Base-by-base conservation (phyloP, 805 yeast species). In the Metschnikowia continentalis region DNA sequence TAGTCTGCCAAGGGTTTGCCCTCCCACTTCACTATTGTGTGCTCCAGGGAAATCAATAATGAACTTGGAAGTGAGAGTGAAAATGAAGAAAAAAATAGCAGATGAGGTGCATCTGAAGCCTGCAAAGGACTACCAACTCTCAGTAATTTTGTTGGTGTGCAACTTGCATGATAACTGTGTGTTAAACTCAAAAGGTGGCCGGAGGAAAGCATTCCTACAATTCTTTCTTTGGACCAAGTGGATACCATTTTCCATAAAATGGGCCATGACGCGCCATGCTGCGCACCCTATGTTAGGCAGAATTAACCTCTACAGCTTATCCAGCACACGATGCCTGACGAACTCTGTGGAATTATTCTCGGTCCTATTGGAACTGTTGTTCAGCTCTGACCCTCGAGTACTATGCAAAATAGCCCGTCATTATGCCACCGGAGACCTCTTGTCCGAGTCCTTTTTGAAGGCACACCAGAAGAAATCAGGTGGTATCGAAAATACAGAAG, bases 221-320 rank as follows among this genome's bases (percentile, higher is more conserved):
- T 88, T 15, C 68, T 94, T 37, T 75, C 84, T 11, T 74, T 88
- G 51, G 80, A 77, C 51, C 98, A 94, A 61, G 90, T 92, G 19
- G 96, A 92, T 60, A 94, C 99, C 0, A 71, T 94, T 17, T 92
- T 94, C 72, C 99, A 94, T 68, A 99, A 94, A 68, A 90, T 94
- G 96, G 99, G 99, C 0, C 99, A 94, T 68, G 98, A 98, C 1
- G 87, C n/a, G n/a, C n/a, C n/a, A n/a, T n/a, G n/a, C n/a, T n/a
- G n/a, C n/a, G n/a, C 99, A 94, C 67, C 89, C 97, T 2, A 92
- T 94, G 96, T 71, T 94, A 19, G 99, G 98, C 0, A 78, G 91
- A 54, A 94, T 99, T 0, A 77, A 84, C 39, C 70, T 92, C 48
- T 98, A 94, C 65, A 94, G 90, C 65, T 86, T 92, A 7, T 84